Conservation (phyloP, 257 asterid genomes). For the Cordia subcordata region DNA sequence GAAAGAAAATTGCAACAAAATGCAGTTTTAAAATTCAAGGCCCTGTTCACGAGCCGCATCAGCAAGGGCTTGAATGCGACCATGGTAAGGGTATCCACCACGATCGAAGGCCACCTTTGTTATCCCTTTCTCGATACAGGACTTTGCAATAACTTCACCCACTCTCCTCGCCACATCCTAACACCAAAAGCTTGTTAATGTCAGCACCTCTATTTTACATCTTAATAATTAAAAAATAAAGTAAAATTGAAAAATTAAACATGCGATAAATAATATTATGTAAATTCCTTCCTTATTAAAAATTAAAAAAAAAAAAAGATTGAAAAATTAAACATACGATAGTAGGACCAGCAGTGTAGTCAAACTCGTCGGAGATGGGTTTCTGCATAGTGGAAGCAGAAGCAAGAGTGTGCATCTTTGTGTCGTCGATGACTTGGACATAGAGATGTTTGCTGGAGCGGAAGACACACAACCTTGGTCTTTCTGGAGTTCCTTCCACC, state of each 20-base stretch:
- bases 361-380: conserved; percentile 71
- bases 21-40: conserved; percentile 51
- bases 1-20: too few species aligned
- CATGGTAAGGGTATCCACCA: conserved; percentile 97
- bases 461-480: conserved; percentile 86
- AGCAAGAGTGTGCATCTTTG: conserved; percentile 96
- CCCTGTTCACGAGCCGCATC: conserved; percentile 91
- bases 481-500: conserved; percentile 92
- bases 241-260: too few species aligned
- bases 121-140: conserved; percentile 85
- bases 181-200: conserved; percentile 11
- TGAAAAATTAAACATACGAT: conserved; percentile 49
- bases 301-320: not conserved
- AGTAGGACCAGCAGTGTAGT: conserved; percentile 82
- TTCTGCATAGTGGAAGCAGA: conserved; percentile 97
- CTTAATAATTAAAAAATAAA: too few species aligned
- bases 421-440: conserved; percentile 92
- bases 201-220: not conserved
- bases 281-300: not conserved
- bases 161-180: conserved; percentile 92
- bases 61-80: conserved; percentile 87
- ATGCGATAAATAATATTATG: too few species aligned
- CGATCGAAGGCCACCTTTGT: conserved; percentile 93
- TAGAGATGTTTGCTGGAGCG: conserved; percentile 95
- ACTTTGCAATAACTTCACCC: conserved; percentile 76